Base-by-base conservation (phyloP, 768 basidiomycete genomes). In the Termitomyces sp. region DNA sequence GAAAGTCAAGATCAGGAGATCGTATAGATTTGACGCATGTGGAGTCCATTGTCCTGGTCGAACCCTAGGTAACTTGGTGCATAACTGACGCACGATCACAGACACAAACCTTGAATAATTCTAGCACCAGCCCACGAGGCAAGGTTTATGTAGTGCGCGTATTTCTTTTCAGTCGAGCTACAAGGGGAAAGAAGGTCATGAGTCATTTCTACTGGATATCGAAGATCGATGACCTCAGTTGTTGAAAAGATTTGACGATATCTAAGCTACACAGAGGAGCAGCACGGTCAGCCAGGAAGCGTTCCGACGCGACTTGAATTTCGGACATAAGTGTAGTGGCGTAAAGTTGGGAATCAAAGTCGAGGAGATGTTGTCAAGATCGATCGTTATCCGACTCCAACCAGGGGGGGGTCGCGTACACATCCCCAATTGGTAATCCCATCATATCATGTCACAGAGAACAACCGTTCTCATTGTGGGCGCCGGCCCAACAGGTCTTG, bases 41-140 rank as follows among this genome's bases (percentile, higher is more conserved):
- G 85, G 77, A 0, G 91, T 90, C 89, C 88, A 92, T 75, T 94
- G 91, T 48, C 77, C 87, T 79, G 55, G 36, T n/a, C 47, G 18
- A 52, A 44, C 40, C 28, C 23, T 14, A 50, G 46, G n/a, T 60
- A 36, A 61, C 36, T 8, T 53, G 20, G 18, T 46, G 23, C 4
- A 55, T 20, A 8, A 30, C 14, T 13, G 4, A 56, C 36, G 38
- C 33, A 23, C 14, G 49, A 43, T 46, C 36, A 28, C 28, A 36
- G 28, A 36, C 4, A 35, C 59, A 57, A 38, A 75, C 78, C 78
- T 74, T 91, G 88, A 56, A 93, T 89, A 72, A 95, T 88, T 43
- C 88, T 80, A 52, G 83, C 89, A 32, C 93, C 93, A 0, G 89
- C 89, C 93, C 93, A 95, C 1, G 86, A 84, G 6, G 91, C 92